Base-by-base conservation (phyloP, 768 basidiomycete genomes). In the Termitomyces sp. region DNA sequence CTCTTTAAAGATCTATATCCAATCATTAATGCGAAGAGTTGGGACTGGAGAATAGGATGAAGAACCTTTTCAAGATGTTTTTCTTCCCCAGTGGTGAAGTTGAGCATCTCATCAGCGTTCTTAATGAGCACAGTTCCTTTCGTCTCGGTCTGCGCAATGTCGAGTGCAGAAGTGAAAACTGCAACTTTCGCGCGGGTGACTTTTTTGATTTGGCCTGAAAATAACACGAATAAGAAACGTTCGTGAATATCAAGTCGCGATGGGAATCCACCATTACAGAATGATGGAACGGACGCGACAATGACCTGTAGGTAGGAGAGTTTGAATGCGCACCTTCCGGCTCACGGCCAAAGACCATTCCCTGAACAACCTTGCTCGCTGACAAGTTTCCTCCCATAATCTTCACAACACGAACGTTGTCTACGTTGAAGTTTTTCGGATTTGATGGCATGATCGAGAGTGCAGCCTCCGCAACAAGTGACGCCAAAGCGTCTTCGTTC, bases 311-410 rank as follows among this genome's bases (percentile, higher is more conserved):
- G 24, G 24, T 18, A 18, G 18, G 42, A 36, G 9, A 18, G 22
- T 33, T 18, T n/a, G 18, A 53, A 22, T 18, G 66, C 78, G 53
- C 59, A 89, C 92, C 93, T 74, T 99, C 97, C 0, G 97, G 93
- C 74, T 97, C 94, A 46, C 95, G 82, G 37, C 93, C 93, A 63
- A 98, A 98, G 0, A 99, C 97, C 97, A 99, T 99, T 51, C 97
- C 97, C 62, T 91, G 85, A 5, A 99, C 90, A 5, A 99, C 95
- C 56, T 81, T 85, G 73, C 94, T 96, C 24, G 79, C 82, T 4
- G 85, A 72, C n/a, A 99, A 75, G 66, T 82, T 90, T 33, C 97
- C 93, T 56, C 97, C 97, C 85, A 99, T 89, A 61, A 99, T 98
- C 76, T 98, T 99, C 67, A 99, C 97, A 26, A 99, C 96, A 10